Base-by-base conservation (phyloP, 805 yeast species). In the Kuraishia capsulata region DNA sequence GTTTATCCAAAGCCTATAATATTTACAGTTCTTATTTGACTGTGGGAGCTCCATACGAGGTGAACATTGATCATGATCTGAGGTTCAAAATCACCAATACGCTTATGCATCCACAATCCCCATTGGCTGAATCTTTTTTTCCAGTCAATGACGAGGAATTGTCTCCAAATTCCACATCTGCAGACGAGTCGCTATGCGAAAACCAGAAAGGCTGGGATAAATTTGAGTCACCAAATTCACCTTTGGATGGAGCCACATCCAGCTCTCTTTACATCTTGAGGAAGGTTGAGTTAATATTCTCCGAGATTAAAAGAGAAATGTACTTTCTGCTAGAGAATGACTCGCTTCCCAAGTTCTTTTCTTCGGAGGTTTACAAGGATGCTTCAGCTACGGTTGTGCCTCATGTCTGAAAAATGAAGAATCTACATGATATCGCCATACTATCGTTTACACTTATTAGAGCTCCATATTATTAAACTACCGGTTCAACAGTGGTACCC, bases 401-500 rank as follows among this genome's bases (percentile, higher is more conserved):
- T 38, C 37, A 26, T 3, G 50, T 45, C 30, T 58, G 9, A 5
- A 16, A 35, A 5, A 25, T 20, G 25, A 25, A 35, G 10, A 13
- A 9, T 35, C n/a, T n/a, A n/a, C n/a, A n/a, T n/a, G n/a, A n/a
- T n/a, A n/a, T n/a, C n/a, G n/a, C 20, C 35, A 33, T 5, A 20
- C 5, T 11, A 5, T 28, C 30, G 17, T 5, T 20, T 13, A 35
- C 37, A 35, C 13, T 19, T 26, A 26, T 20, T 20, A n/a, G n/a
- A n/a, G n/a, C 26, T 24, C 39, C n/a, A n/a, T n/a, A n/a, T n/a
- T n/a, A n/a, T 48, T 58, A 71, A 52, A 71, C 71, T 52, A 78
- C 66, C 51, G 92, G 92, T 57, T 84, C 94, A 59, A 84, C 73
- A 41, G 89, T 81, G 44, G 89, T 81, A 66, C 96, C 96, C 67